Evolutionary conservation across 805 yeast genomes (phyloP).

Genomic region (Wilhelminamyces savonicus): DNA sequence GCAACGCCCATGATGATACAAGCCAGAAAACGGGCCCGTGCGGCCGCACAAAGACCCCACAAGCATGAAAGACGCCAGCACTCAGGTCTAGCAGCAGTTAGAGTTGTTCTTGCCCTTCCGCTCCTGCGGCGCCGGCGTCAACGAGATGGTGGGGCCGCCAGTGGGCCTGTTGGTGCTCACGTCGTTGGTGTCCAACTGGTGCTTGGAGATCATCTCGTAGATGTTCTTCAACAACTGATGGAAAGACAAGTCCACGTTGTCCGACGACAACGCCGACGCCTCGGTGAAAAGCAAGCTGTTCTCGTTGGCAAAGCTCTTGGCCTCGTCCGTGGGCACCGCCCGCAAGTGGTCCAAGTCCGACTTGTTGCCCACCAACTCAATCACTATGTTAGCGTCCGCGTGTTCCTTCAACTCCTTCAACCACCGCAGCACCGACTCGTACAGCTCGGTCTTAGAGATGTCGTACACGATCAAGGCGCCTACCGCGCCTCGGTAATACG

Average conservation of each 20-base stretch:
- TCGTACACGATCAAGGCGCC: conserved; percentile 96
- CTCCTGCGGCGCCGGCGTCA: conserved; percentile 90
- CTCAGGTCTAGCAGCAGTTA: conserved; percentile 63
- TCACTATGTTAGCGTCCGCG: conserved; percentile 92
- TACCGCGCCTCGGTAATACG: conserved; percentile 96
- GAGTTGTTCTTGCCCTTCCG: conserved; percentile 52
- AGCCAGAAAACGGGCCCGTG: too few relatives aligned
- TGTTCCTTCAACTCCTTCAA: conserved; percentile 84
- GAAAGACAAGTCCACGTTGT: conserved; percentile 92
- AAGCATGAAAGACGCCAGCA: too few relatives aligned
- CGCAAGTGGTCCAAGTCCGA: conserved; percentile 86
- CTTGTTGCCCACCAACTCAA: conserved; percentile 90
- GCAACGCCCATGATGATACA: too few relatives aligned
- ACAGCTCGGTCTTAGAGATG: conserved; percentile 83
- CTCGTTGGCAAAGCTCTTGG: conserved; percentile 88
- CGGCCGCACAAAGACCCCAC: too few relatives aligned
- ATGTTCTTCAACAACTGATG: conserved; percentile 89
- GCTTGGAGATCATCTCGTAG: conserved; percentile 90
- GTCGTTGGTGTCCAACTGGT: conserved; percentile 84
- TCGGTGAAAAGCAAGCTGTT: conserved; percentile 90
- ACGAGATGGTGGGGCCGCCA: conserved; percentile 83
- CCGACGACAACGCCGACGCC: conserved; percentile 90
- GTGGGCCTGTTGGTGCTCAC: conserved; percentile 53
- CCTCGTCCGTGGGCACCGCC: conserved; percentile 97
- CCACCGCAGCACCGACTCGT: conserved; percentile 84